Evolutionary conservation across 352 stramenopile species (phyloP).

Genomic region (Phytopythium delawarense): DNA sequence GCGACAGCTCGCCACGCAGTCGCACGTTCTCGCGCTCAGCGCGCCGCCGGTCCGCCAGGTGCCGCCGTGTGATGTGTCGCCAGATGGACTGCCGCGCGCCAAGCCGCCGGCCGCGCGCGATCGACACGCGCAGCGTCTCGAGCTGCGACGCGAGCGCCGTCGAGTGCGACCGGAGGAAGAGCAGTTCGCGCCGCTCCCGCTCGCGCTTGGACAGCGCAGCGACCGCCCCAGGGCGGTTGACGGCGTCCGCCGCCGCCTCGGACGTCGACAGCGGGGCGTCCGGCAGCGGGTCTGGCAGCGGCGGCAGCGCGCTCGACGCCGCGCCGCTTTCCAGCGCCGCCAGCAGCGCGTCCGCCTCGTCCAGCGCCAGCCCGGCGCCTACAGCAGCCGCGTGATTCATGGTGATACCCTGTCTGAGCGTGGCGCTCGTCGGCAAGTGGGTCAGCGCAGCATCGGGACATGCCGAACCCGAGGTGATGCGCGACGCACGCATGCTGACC

Average conservation of each 20-base stretch:
- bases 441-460: neutral
- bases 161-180: constrained; percentile 20
- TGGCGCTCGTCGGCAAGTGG: too few relatives aligned
- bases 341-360: constrained; percentile 9
- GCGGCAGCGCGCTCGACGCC: neutral
- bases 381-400: neutral
- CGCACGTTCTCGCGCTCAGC: constrained; percentile 21
- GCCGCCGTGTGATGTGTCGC: constrained; percentile 24
- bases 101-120: neutral
- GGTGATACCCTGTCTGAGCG: neutral
- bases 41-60: constrained; percentile 12
- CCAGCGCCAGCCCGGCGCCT: neutral
- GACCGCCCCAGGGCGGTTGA: neutral
- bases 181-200: constrained; percentile 25
- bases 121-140: constrained; percentile 7
- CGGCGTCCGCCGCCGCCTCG: too few relatives aligned
- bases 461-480: too few relatives aligned
- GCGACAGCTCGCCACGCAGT: constrained; percentile 13
- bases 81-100: constrained; percentile 9
- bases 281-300: neutral
- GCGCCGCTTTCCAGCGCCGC: constrained; percentile 1
- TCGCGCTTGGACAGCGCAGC: constrained; percentile 12
- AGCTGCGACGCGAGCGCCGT: constrained; percentile 16
- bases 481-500: too few relatives aligned
- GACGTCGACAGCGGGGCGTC: neutral